Conservation (phyloP, 2,329 filamentous ascomycete genomes). For the Pseudomassariella vexata region DNA sequence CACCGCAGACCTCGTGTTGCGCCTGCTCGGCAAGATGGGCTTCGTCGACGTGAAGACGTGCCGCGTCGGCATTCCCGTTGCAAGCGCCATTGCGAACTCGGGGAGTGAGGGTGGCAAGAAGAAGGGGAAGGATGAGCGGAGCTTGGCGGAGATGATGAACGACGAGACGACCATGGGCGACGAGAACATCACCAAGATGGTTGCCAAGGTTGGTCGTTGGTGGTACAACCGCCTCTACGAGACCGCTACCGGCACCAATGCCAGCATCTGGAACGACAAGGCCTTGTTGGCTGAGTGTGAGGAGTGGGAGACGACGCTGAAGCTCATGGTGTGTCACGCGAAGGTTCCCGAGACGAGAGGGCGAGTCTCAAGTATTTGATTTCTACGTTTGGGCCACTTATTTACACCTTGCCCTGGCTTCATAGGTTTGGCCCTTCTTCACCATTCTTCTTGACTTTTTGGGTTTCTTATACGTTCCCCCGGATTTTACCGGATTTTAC, state of each 20-base stretch:
- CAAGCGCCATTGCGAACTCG: constrained; percentile 37
- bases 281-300: constrained; percentile 78
- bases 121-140: constrained; percentile 40
- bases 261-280: constrained; percentile 74
- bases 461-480: too few relatives aligned
- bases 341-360: constrained; percentile 61
- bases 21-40: constrained; percentile 60
- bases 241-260: constrained; percentile 47
- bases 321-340: constrained; percentile 85
- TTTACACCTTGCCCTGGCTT: too few relatives aligned
- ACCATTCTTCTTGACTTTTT: neutral
- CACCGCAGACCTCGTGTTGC: constrained; percentile 56
- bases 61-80: constrained; percentile 71
- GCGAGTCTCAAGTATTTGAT: constrained; percentile 42
- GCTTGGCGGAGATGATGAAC: constrained; percentile 66
- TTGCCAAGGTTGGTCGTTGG: constrained; percentile 87
- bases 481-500: too few relatives aligned
- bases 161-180: constrained; percentile 67
- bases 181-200: constrained; percentile 85
- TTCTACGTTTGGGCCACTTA: too few relatives aligned
- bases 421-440: neutral
- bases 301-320: constrained; percentile 78
- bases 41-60: constrained; percentile 71
- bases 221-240: constrained; percentile 97
- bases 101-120: constrained; percentile 24